A percentile compares a stretch with the other conserved stretches of the same genome.
These are phyloP conservation scores for Solanum megistacrolobum DNA, from an alignment of 257 asterid species.

Conservation along the genomic window DNA sequence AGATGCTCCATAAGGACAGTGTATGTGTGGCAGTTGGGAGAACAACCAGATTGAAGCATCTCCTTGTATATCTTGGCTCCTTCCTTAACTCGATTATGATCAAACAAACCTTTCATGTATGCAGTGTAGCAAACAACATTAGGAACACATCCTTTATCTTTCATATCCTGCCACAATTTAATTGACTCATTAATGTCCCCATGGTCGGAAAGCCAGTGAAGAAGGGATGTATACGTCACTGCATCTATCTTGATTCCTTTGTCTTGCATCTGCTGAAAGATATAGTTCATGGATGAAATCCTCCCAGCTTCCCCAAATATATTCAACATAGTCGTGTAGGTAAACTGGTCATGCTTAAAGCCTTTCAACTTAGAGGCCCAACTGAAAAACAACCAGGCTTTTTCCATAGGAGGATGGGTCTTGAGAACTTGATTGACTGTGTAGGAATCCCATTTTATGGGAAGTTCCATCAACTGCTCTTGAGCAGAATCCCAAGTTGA, in stretches of 20 bases:
- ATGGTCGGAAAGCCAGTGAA: conserved; percentile 77
- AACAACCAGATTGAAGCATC: conserved; percentile 67
- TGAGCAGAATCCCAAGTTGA: conserved; percentile 82
- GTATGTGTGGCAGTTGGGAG: conserved; percentile 69
- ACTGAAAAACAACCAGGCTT: conserved; percentile 89
- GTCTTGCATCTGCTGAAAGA: conserved; percentile 67
- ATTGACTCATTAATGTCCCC: conserved; percentile 69
- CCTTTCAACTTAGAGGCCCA: conserved; percentile 53
- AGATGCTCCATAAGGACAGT: conserved; percentile 83
- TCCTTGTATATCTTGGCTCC: conserved; percentile 59
- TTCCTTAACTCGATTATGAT: conserved; percentile 41
- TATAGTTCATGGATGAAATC: conserved; percentile 63
- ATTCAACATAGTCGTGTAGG: conserved; percentile 93
- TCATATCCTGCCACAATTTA: conserved; percentile 73
- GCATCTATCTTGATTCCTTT: conserved; percentile 63
- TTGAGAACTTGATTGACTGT: conserved; percentile 85
- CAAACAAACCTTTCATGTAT: conserved; percentile 70
- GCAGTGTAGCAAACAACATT: conserved; percentile 88
- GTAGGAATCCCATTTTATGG: conserved; percentile 77
- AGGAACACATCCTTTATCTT: conserved; percentile 50
- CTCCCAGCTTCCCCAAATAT: conserved; percentile 90
- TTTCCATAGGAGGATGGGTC: conserved; percentile 89
- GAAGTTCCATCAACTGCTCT: conserved; percentile 43
- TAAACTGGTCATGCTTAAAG: conserved; percentile 83
- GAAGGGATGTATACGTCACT: conserved; percentile 66